Percentiles rank a stretch among this genome's conserved stretches.
These are phyloP conservation scores for Cryptococcus neoformans DNA, from an alignment of 1,284 basidiomycete species.

Conservation along the genomic window DNA sequence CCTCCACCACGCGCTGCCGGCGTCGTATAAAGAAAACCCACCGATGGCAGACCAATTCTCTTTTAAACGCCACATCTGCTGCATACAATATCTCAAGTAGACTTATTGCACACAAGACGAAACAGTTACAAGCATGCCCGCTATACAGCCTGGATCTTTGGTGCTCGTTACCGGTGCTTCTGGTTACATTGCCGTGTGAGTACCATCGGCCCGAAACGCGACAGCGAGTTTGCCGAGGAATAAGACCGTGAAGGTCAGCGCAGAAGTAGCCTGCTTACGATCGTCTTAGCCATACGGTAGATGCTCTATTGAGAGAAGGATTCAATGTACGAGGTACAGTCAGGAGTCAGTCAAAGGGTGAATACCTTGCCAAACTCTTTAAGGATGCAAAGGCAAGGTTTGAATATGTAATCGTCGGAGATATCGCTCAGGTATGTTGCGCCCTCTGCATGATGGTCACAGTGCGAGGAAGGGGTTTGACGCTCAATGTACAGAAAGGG, in stretches of 20 bases:
- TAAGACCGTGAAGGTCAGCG: too few species aligned
- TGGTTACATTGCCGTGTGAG: constrained; percentile 22
- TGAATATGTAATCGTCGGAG: constrained; percentile 56
- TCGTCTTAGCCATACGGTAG: constrained; percentile 16
- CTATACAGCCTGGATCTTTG: constrained; percentile 17
- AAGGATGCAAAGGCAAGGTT: constrained; percentile 48
- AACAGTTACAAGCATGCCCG: constrained; percentile 11
- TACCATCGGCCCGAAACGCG: too few species aligned
- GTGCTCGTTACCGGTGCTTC: constrained; percentile 29
- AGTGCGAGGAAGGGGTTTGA: neutral
- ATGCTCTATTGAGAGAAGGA: constrained; percentile 28
- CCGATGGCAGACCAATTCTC: too few species aligned
- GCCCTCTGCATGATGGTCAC: too few species aligned
- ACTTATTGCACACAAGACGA: neutral
- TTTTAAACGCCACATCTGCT: too few species aligned
- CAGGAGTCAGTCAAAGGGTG: constrained; percentile 56
- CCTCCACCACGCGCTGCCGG: too few species aligned
- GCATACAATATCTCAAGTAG: too few species aligned
- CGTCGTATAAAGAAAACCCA: too few species aligned
- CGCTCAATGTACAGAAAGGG: constrained; percentile 51
- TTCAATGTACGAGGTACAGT: constrained; percentile 58
- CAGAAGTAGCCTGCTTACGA: too few species aligned
- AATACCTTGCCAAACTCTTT: constrained; percentile 55
- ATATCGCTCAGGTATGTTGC: constrained; percentile 54
- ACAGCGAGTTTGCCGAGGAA: too few species aligned